Evolutionary conservation across 768 basidiomycete species (phyloP).

Genomic region (Ephemerocybe angulata): DNA sequence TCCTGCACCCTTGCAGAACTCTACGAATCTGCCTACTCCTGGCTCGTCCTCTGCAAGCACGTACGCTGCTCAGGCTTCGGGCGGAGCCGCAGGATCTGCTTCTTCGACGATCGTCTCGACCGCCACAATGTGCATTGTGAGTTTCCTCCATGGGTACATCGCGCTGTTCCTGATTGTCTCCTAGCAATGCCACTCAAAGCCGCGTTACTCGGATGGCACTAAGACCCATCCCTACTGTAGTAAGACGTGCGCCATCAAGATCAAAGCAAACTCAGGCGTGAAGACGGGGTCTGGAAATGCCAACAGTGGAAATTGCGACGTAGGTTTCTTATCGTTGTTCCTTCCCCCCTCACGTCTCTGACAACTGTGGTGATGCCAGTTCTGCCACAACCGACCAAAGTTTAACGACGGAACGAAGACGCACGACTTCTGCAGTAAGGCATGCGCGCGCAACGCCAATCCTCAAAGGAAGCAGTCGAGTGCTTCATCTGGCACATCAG

Average conservation of each 20-base stretch:
- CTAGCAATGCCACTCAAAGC: conserved; percentile 53
- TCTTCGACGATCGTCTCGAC: conserved; percentile 21
- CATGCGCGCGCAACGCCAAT: conserved; percentile 51
- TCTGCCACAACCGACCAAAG: conserved; percentile 50
- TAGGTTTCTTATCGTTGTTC: conserved; percentile 25
- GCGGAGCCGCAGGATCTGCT: conserved; percentile 18
- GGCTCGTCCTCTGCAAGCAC: conserved; percentile 21
- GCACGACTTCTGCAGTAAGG: conserved; percentile 62
- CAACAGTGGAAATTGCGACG: conserved; percentile 45
- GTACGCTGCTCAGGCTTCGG: neutral
- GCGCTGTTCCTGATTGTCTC: conserved; percentile 3
- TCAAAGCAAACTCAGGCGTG: conserved; percentile 25
- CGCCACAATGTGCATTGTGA: conserved; percentile 48
- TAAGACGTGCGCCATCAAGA: conserved; percentile 53
- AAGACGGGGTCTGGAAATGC: conserved; percentile 19
- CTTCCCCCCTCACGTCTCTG: neutral
- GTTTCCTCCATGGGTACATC: conserved; percentile 16
- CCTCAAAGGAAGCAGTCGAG: conserved; percentile 24
- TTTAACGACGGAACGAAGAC: conserved; percentile 51
- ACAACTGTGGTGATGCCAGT: too few species aligned
- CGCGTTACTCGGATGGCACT: conserved; percentile 53
- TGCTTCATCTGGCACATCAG: conserved; percentile 8
- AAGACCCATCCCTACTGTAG: conserved; percentile 58
- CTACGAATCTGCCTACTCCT: conserved; percentile 16
- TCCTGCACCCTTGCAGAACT: conserved; percentile 21